Conservation (phyloP, 805 yeast species). For the Wickerhamiella brachini region DNA sequence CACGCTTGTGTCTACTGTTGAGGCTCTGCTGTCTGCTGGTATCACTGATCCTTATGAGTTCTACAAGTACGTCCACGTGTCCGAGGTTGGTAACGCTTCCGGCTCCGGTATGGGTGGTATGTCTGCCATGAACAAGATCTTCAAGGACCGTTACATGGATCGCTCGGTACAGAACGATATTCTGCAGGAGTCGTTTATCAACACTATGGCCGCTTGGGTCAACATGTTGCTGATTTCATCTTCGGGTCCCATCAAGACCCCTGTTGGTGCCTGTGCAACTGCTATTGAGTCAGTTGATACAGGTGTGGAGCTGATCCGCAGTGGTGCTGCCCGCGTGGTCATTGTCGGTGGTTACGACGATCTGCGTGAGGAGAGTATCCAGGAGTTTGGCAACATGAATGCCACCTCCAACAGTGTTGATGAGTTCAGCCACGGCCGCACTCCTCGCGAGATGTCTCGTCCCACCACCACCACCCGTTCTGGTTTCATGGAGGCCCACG, state of each 20-base stretch:
- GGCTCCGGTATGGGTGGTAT: constrained; percentile 99
- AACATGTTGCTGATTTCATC: constrained; percentile 94
- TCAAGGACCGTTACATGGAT: constrained; percentile 85
- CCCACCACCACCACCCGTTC: constrained; percentile 92
- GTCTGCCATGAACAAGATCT: constrained; percentile 92
- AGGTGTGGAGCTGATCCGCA: constrained; percentile 85
- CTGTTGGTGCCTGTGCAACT: constrained; percentile 99
- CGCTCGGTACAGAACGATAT: constrained; percentile 94
- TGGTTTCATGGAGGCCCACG: constrained; percentile 99
- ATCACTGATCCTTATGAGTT: constrained; percentile 97
- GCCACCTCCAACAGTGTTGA: constrained; percentile 86
- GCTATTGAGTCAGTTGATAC: constrained; percentile 94
- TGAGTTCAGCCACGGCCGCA: constrained; percentile 90
- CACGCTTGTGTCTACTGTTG: constrained; percentile 87
- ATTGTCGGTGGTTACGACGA: constrained; percentile 99
- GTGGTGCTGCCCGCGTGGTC: constrained; percentile 92
- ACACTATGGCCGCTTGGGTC: constrained; percentile 99
- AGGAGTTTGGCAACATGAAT: constrained; percentile 96
- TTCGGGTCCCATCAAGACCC: constrained; percentile 98
- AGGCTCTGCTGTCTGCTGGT: constrained; percentile 90
- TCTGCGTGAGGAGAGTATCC: constrained; percentile 98
- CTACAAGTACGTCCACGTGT: constrained; percentile 94
- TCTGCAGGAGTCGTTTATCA: constrained; percentile 94
- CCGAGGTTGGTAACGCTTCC: constrained; percentile 97
- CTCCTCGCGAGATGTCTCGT: constrained; percentile 97